These are phyloP conservation scores for Vinca major DNA, from an alignment of 305 asterid genomes.

Conservation along the genomic window DNA sequence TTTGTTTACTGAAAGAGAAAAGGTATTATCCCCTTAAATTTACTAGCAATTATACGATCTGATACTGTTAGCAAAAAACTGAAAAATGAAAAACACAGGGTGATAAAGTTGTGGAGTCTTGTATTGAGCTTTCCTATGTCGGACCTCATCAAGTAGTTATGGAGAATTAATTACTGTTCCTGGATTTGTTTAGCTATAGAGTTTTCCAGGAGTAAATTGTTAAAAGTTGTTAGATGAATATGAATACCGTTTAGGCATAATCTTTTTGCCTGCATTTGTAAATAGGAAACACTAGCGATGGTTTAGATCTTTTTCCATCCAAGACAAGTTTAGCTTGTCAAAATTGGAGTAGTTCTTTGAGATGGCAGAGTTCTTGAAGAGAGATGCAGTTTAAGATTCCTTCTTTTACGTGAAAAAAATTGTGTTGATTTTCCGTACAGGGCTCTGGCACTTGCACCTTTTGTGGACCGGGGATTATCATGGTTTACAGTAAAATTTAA, in stretches of 20 bases:
- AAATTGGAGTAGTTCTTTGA: not conserved
- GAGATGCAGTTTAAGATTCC: not conserved
- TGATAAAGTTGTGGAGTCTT: too few species aligned
- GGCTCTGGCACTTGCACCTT: slow-evolving; percentile 90
- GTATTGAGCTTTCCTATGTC: not conserved
- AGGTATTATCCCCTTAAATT: not conserved
- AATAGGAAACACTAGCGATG: not conserved
- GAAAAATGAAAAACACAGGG: not conserved
- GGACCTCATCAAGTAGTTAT: too few species aligned
- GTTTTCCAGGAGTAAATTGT: not conserved
- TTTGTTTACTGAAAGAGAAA: not conserved
- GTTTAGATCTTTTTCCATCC: not conserved
- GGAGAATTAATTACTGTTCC: not conserved
- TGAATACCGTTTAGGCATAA: not conserved
- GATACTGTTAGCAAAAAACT: not conserved
- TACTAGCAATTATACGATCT: too few species aligned
- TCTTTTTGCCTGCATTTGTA: not conserved
- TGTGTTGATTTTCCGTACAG: slow-evolving; percentile 24
- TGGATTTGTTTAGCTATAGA: not conserved
- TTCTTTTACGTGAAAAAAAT: not conserved
- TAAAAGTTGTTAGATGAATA: not conserved
- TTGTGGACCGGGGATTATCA: slow-evolving; percentile 66
- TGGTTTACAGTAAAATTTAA: slow-evolving; percentile 68
- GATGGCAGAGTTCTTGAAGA: not conserved
- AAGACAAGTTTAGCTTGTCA: not conserved